Evolutionary conservation across 805 yeast genomes (phyloP), one percentile per base, ranked within the genome.

Genomic region (Maudiozyma saulgeensis): DNA sequence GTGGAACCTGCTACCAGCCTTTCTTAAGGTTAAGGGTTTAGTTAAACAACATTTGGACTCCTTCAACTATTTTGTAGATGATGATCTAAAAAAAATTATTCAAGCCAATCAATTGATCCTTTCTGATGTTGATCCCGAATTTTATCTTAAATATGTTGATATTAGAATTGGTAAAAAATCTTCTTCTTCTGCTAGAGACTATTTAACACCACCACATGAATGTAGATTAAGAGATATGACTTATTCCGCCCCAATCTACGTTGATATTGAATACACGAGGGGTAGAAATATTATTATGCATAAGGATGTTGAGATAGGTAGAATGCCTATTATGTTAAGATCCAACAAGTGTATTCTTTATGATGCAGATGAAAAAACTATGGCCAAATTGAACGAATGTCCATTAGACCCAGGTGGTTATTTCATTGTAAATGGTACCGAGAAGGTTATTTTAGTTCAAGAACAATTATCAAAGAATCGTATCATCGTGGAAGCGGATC

Each of bases 351-450:
- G 99, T 76, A 82, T 87, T 35, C 72, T 93, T 51, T 80, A 80
- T 53, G 95, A 89, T 18, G 81, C 85, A 44, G 74, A 80, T 46
- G 96, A 91, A 60, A 66, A 71, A 31, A 84, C 80, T 57, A 91
- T 93, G 98, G 97, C 99, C 0, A 71, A 71, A 25, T 73, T 86
- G 56, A 83, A 87, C 58, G 99, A 93, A 68, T 93, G 99, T 68
- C 99, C 99, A 0, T 73, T 93, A 45, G 99, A 93, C 69, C 99
- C 99, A 6, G 99, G 99, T 70, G 99, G 99, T 60, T 93, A 93
- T 64, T 93, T 93, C 62, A 87, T 91, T 62, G 97, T 91, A 45
- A 91, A 91, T 64, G 99, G 99, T 66, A 93, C 99, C 0, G 99
- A 93, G 61, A 93, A 93, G 66, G 99, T 93, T 43, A 93, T 93